Base-by-base conservation (phyloP, 345 rosid genomes). In the Citrus reticulata region DNA sequence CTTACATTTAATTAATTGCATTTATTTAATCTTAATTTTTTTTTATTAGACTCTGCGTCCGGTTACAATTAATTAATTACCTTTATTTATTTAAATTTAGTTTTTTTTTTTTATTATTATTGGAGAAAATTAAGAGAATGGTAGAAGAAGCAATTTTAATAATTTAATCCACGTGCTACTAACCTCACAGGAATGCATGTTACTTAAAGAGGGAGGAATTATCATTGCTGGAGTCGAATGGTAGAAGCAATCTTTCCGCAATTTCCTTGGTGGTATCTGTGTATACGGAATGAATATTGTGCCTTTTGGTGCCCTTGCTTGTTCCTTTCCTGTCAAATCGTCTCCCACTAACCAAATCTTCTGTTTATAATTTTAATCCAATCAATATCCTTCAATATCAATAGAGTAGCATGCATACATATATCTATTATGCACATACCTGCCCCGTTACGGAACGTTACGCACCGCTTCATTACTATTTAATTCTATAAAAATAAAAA, bases 321-420 rank as follows among this genome's bases (percentile, higher is more conserved):
- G 95, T 65, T 88, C 93, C 68, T 83, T 82, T 30, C 79, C 86
- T 1, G 73, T 83, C 59, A 88, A 57, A 64, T 79, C 91, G 81
- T 88, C 95, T 81, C 93, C 95, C 49, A 90, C 87, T 64, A 93
- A 32, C 97, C 95, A 91, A 76, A 90, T 75, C 93, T 89, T 46
- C 51, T 46, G 51, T 11, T 11, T 3, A 13, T 13, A 46, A 46
- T 46, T 46, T 46, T 13, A 46, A 46, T 13, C 51, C 17, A 46
- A 46, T 46, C 51, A 42, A 11, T 42, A 42, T 11, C 49, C 49
- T 42, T 42, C 49, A 42, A 2, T 11, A 2, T 39, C 42, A 10
- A 1, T 46, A 46, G 3, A 0, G 51, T 13, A 46, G 17, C 40
- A 42, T 40, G 0, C 14, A 42, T 42, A 10, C 2, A 9, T 40